Conservation (phyloP, 2,329 filamentous ascomycete genomes). For the Cryoendolithus antarcticus region DNA sequence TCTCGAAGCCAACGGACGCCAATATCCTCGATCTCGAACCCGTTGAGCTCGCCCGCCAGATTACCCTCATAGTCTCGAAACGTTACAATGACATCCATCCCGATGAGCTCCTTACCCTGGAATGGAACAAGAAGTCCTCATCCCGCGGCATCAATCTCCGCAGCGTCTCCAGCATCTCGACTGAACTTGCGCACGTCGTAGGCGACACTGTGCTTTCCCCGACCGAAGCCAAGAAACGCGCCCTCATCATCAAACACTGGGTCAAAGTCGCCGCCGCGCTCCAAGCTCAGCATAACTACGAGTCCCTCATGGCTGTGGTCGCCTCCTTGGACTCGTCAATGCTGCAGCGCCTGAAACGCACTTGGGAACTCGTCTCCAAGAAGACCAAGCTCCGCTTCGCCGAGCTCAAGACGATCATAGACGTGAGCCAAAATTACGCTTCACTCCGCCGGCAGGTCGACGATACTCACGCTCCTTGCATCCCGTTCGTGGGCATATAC, state of each 20-base stretch:
- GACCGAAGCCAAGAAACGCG: constrained; percentile 86
- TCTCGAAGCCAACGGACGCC: constrained; percentile 55
- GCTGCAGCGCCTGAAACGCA: constrained; percentile 74
- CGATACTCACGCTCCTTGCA: constrained; percentile 69
- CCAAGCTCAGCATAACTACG: constrained; percentile 85
- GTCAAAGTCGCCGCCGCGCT: constrained; percentile 86
- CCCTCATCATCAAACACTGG: constrained; percentile 90
- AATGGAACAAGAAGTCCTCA: constrained; percentile 79
- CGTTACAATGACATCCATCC: constrained; percentile 88
- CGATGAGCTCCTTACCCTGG: constrained; percentile 78
- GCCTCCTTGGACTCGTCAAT: constrained; percentile 88
- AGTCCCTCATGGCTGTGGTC: constrained; percentile 92
- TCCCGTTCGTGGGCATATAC: constrained; percentile 94
- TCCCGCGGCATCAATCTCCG: constrained; percentile 77
- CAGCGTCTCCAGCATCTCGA: constrained; percentile 85
- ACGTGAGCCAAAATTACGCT: constrained; percentile 83
- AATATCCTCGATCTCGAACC: constrained; percentile 84
- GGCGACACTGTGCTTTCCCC: constrained; percentile 82
- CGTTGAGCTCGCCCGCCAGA: constrained; percentile 77
- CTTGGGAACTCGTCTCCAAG: constrained; percentile 77
- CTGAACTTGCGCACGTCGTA: constrained; percentile 82
- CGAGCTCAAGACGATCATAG: constrained; percentile 69
- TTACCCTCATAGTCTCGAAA: constrained; percentile 82
- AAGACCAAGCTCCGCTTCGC: constrained; percentile 75
- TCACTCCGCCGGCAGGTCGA: constrained; percentile 71